Percentiles rank a stretch among this genome's conserved stretches.
phyloP scores from a whole-genome alignment of 228 moss, liverwort and hornwort species.

The Sphagnum fallax region DNA sequence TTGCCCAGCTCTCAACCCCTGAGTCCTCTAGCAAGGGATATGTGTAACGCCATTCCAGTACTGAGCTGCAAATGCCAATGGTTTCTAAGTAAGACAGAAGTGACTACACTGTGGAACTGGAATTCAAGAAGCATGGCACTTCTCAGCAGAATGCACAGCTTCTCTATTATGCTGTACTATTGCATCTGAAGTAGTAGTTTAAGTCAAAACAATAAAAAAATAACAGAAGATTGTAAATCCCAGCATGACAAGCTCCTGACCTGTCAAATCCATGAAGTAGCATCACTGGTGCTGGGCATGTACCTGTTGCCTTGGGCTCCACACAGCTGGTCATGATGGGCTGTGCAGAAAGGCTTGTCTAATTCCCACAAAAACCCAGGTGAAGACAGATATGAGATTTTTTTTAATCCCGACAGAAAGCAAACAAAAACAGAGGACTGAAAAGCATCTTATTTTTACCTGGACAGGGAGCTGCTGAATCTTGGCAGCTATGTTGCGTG shows the following conservation, averaged over 20 bases:
- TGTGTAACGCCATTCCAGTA: conserved; percentile 91
- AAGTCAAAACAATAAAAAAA: too few relatives aligned
- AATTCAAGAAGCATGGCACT: neutral
- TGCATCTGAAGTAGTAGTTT: too few relatives aligned
- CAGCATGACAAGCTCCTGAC: conserved; percentile 16
- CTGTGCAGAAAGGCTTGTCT: conserved; percentile 72
- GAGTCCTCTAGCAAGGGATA: conserved; percentile 77
- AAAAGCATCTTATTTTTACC: conserved; percentile 17
- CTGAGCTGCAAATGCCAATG: conserved; percentile 51
- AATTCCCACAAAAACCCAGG: conserved; percentile 5
- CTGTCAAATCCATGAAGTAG: conserved; percentile 96
- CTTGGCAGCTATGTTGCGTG: conserved; percentile 75
- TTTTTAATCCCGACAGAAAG: neutral
- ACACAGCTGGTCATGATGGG: conserved; percentile 89
- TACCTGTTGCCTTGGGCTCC: conserved; percentile 32
- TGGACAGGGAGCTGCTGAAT: conserved; percentile 86
- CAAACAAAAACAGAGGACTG: too few relatives aligned
- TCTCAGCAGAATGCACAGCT: too few relatives aligned
- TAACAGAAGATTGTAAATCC: conserved; percentile 33
- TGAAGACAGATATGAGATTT: neutral
- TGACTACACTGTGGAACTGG: neutral
- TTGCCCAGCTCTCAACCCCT: conserved; percentile 69
- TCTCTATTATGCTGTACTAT: too few relatives aligned
- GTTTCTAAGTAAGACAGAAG: neutral
- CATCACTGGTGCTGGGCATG: conserved; percentile 45